Evolutionary conservation across 768 basidiomycete species (phyloP).

Genomic region (Suillus subalutaceus): DNA sequence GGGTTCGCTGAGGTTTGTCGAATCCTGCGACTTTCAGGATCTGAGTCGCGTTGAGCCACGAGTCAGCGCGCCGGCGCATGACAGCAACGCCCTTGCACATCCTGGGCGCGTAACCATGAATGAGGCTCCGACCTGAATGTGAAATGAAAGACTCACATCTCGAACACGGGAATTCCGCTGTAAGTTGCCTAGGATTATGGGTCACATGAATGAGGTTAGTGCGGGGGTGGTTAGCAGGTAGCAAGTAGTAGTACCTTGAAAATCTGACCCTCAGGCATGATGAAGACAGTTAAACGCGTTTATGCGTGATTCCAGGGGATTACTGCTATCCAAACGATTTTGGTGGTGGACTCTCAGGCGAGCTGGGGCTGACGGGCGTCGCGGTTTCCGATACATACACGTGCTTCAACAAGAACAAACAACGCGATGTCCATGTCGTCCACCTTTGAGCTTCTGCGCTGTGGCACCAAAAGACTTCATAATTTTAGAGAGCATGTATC

Average conservation of each 20-base stretch:
- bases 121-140: constrained; percentile 39
- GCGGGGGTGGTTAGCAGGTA: background rate
- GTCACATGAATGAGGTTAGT: constrained; percentile 13
- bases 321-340: constrained; percentile 13
- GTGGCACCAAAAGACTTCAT: background rate
- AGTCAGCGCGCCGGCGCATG: constrained; percentile 95
- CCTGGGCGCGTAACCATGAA: constrained; percentile 54
- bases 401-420: constrained; percentile 45
- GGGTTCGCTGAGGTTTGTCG: constrained; percentile 97
- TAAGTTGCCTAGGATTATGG: constrained; percentile 71
- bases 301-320: constrained; percentile 11
- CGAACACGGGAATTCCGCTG: constrained; percentile 91
- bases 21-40: constrained; percentile 99
- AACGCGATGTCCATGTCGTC: constrained; percentile 28
- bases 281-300: constrained; percentile 15
- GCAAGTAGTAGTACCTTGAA: constrained; percentile 66
- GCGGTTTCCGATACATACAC: constrained; percentile 29
- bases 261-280: constrained; percentile 84
- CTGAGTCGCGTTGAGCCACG: constrained; percentile 98
- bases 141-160: constrained; percentile 67
- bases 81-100: constrained; percentile 96
- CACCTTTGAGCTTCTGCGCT: background rate
- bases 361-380: constrained; percentile 13
- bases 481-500: background rate
- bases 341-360: constrained; percentile 22